These are phyloP conservation scores for Panaeolus cyanescens DNA, from an alignment of 768 basidiomycete genomes.

Conservation along the genomic window DNA sequence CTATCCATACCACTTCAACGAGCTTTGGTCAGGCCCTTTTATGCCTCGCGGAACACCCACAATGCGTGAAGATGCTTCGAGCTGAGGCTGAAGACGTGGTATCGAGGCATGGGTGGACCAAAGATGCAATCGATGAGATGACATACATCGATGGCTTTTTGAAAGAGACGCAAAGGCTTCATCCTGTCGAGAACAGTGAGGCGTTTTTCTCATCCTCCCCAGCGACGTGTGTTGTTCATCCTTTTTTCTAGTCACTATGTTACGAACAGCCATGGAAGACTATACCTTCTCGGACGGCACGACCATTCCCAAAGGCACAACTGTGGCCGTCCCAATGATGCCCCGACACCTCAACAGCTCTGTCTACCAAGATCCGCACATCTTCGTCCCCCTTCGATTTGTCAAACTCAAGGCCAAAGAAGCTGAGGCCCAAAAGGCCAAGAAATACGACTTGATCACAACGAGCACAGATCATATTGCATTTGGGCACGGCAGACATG, in stretches of 20 bases:
- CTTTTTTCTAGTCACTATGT: conserved; percentile 24
- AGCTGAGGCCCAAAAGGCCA: conserved; percentile 8
- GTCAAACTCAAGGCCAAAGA: conserved; percentile 21
- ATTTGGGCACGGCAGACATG: conserved; percentile 38
- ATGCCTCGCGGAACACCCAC: conserved; percentile 29
- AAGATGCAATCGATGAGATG: conserved; percentile 40
- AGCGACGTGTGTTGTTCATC: neutral
- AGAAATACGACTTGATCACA: conserved; percentile 25
- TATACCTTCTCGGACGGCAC: conserved; percentile 37
- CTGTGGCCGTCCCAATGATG: conserved; percentile 28
- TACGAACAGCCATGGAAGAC: conserved; percentile 27
- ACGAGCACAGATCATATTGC: conserved; percentile 28
- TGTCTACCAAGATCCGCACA: conserved; percentile 30
- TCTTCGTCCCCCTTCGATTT: conserved; percentile 47
- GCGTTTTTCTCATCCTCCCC: neutral
- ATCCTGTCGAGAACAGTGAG: conserved; percentile 26
- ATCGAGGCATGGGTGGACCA: conserved; percentile 39
- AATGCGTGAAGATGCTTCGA: conserved; percentile 29
- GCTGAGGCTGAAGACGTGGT: conserved; percentile 32
- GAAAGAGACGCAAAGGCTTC: conserved; percentile 39
- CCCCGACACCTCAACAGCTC: conserved; percentile 30
- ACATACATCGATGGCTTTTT: conserved; percentile 46
- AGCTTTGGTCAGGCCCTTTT: conserved; percentile 28
- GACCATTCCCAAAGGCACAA: conserved; percentile 31
- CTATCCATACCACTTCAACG: conserved; percentile 41